Percentiles rank a stretch among this genome's conserved stretches.
These are phyloP conservation scores for Dissophora globulifera DNA, from an alignment of 192 early-diverging fungal genomes.

Conservation along the genomic window DNA sequence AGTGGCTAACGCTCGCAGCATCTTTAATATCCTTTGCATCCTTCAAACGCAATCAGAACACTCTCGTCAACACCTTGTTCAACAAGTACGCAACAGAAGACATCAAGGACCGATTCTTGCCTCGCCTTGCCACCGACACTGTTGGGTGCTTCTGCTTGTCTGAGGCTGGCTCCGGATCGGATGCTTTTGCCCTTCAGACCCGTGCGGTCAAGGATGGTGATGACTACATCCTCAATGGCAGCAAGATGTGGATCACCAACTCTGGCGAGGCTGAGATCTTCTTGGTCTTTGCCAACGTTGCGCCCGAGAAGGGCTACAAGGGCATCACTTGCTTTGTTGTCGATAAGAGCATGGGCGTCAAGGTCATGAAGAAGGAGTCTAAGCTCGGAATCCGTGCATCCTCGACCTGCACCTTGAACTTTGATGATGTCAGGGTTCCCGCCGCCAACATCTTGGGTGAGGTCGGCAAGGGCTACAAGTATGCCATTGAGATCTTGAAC, in stretches of 20 bases:
- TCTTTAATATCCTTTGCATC: too few species aligned
- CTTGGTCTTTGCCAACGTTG: conserved; percentile 98
- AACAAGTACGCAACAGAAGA: conserved; percentile 80
- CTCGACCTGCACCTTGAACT: conserved; percentile 92
- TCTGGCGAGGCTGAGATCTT: conserved; percentile 96
- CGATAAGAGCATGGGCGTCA: conserved; percentile 91
- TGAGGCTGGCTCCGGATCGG: conserved; percentile 91
- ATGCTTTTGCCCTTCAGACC: conserved; percentile 94
- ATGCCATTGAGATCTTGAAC: conserved; percentile 97
- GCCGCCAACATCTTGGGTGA: conserved; percentile 90
- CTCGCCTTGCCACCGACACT: conserved; percentile 82
- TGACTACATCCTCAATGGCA: conserved; percentile 88
- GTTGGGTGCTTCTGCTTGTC: conserved; percentile 96
- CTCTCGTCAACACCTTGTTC: conserved; percentile 94
- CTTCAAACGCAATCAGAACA: conserved; percentile 93
- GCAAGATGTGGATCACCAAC: conserved; percentile 97
- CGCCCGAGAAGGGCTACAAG: conserved; percentile 92
- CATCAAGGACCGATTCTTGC: conserved; percentile 86
- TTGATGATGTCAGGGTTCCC: conserved; percentile 93
- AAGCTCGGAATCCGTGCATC: conserved; percentile 98
- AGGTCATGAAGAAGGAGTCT: conserved; percentile 95
- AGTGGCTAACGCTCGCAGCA: too few species aligned
- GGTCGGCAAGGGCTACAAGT: conserved; percentile 97
- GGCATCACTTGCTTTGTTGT: conserved; percentile 98
- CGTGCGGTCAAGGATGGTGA: conserved; percentile 87